Evolutionary conservation across 2,329 filamentous ascomycete genomes (phyloP), one percentile per base, ranked within the genome.

Genomic region (Trichoderma asperellum): DNA sequence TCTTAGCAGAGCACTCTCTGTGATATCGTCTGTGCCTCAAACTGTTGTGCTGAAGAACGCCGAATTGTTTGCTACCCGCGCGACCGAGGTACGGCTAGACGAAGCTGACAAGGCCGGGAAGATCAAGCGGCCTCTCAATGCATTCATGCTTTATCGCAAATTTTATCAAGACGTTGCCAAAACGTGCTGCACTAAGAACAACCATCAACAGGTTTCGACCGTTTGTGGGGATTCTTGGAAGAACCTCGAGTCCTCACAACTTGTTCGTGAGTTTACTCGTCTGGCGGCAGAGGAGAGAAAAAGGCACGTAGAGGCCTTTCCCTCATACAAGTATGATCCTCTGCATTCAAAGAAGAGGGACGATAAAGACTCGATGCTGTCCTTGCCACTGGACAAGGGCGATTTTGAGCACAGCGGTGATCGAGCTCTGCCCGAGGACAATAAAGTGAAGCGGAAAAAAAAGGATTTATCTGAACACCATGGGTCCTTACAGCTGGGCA

Each of bases 121-220:
- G 77, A 87, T 98, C 73, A 93, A 95, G 75, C 87, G 96, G 35
- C 94, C 96, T 2, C 97, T 97, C 91, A 99, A 99, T 79, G 95
- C 93, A 0, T 99, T 98, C 83, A 97, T 99, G 91, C 84, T 99
- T 62, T 99, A 99, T 79, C 91, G 96, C 53, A 97, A 96, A 73
- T 93, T 93, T 7, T 97, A 93, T 77, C 92, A 96, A 70, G 92
- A 96, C 71, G 86, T 94, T 37, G 93, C 92, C 70, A 97, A 97
- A 80, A 85, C 88, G 63, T 92, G 90, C 84, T 92, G 92, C 74
- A 83, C 88, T 16, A 89, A 96, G 75, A 95, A 96, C 79, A 97
- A 98, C 81, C 95, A 99, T 79, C 95, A 99, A 79, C 84, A 96
- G 43, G 92, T 98, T 32, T 98, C 95, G 2, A 89, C 90, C 57